phyloP scores from a whole-genome alignment of 139 green algal species.

The Raphidocelis subcapitata region DNA sequence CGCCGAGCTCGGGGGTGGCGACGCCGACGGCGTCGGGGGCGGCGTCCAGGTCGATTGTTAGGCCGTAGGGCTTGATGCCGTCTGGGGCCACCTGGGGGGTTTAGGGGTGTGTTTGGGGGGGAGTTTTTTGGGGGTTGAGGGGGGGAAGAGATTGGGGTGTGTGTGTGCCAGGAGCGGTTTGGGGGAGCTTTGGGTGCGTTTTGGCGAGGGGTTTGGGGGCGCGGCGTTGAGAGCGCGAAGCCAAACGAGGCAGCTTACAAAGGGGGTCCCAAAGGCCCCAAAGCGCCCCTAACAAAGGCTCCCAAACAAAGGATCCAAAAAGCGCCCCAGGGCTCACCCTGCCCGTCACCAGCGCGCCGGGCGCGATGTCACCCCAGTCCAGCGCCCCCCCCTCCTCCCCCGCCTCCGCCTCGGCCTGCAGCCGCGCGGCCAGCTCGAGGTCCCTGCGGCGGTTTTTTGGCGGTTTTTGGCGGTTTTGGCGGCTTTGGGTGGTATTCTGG shows the following conservation, averaged over 20 bases:
- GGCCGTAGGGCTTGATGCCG: conserved; percentile 69
- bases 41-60: conserved; percentile 68
- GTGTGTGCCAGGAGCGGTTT: no score
- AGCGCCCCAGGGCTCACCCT: conserved; percentile 21
- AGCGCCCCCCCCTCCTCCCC: neutral
- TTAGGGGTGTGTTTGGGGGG: no score
- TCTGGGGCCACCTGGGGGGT: conserved; percentile 45
- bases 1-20: neutral
- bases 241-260: no score
- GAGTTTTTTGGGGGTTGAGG: neutral
- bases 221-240: no score
- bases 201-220: no score
- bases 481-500: no score
- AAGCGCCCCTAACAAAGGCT: no score
- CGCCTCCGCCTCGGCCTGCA: conserved; percentile 31
- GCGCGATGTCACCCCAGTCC: conserved; percentile 17
- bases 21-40: conserved; percentile 37
- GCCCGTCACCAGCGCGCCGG: conserved; percentile 11
- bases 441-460: conserved; percentile 44
- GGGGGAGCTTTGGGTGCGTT: no score
- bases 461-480: no score
- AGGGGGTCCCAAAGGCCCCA: no score
- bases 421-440: conserved; percentile 43
- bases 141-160: no score
- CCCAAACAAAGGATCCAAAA: no score